Conservation (phyloP, 306 rosid species). For the Pyrus pyrifolia region DNA sequence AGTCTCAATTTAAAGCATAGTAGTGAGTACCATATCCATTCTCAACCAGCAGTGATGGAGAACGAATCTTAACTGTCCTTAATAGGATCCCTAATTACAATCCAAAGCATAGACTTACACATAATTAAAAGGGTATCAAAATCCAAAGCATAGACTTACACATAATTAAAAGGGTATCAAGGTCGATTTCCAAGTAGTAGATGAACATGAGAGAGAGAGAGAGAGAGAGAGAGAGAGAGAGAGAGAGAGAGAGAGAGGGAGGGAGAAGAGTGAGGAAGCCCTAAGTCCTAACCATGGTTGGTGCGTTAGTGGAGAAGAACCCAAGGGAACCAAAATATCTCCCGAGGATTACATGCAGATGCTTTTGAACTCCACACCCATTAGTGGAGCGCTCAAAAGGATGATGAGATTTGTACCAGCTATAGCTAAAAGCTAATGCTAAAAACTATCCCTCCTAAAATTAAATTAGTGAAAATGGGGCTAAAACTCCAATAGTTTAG, state of each 20-base stretch:
- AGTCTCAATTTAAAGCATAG: slow-evolving; percentile 34
- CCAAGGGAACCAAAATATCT: slow-evolving; percentile 97
- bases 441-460: slow-evolving; percentile 39
- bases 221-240: slow-evolving; percentile 15
- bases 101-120: slow-evolving; percentile 56
- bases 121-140: slow-evolving; percentile 50
- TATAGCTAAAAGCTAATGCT: slow-evolving; percentile 32
- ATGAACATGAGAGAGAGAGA: slow-evolving; percentile 11
- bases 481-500: slow-evolving; percentile 69
- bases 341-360: slow-evolving; percentile 80
- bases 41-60: slow-evolving; percentile 44
- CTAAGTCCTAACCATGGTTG: slow-evolving; percentile 99
- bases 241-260: slow-evolving; percentile 10
- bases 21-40: slow-evolving; percentile 45
- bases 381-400: slow-evolving; percentile 61
- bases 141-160: slow-evolving; percentile 57
- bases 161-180: slow-evolving; percentile 49
- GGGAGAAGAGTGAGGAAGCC: slow-evolving; percentile 39
- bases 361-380: slow-evolving; percentile 77
- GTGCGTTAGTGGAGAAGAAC: slow-evolving; percentile 64
- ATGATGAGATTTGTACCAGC: slow-evolving; percentile 40
- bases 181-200: slow-evolving; percentile 50
- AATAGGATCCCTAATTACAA: slow-evolving; percentile 55
- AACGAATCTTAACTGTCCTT: slow-evolving; percentile 37
- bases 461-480: slow-evolving; percentile 44